Percentiles rank a stretch among this genome's conserved stretches.
These are phyloP conservation scores for Naganishia liquefaciens DNA, from an alignment of 1,284 basidiomycete species.

Conservation along the genomic window DNA sequence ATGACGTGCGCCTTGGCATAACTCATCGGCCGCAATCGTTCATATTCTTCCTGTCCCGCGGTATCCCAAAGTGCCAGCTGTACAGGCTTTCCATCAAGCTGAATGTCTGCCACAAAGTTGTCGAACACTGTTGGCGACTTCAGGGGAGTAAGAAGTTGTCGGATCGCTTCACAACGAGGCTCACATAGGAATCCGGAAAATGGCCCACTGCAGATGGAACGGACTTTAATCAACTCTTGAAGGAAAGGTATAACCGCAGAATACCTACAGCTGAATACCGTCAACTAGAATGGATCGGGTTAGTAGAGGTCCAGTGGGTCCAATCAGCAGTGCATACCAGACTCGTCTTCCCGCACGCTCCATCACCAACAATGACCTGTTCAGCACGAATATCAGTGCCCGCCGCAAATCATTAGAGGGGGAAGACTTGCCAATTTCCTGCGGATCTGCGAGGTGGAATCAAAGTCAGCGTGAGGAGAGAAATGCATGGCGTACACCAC, in stretches of 20 bases:
- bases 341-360: slow-evolving; percentile 63
- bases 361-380: slow-evolving; percentile 80
- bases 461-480: not conserved
- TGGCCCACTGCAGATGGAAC: slow-evolving; percentile 73
- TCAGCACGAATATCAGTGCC: not conserved
- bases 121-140: slow-evolving; percentile 78
- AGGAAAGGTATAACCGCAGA: not conserved
- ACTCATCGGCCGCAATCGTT: slow-evolving; percentile 88
- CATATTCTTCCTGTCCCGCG: slow-evolving; percentile 97
- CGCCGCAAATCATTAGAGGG: no score
- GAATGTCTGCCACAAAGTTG: slow-evolving; percentile 97
- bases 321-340: slow-evolving; percentile 41
- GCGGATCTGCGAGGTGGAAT: not conserved
- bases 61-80: slow-evolving; percentile 97
- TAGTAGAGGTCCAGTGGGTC: not conserved
- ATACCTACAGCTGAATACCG: slow-evolving; percentile 33
- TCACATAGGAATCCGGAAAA: slow-evolving; percentile 91
- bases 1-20: slow-evolving; percentile 99
- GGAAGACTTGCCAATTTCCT: slow-evolving; percentile 7
- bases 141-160: slow-evolving; percentile 1
- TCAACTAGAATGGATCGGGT: slow-evolving; percentile 24
- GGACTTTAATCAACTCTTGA: not conserved
- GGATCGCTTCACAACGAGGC: slow-evolving; percentile 35
- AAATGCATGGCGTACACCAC: not conserved
- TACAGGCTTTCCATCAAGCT: slow-evolving; percentile 93